Conservation (phyloP, 2,329 filamentous ascomycete species). For the Akanthomyces lecanii region DNA sequence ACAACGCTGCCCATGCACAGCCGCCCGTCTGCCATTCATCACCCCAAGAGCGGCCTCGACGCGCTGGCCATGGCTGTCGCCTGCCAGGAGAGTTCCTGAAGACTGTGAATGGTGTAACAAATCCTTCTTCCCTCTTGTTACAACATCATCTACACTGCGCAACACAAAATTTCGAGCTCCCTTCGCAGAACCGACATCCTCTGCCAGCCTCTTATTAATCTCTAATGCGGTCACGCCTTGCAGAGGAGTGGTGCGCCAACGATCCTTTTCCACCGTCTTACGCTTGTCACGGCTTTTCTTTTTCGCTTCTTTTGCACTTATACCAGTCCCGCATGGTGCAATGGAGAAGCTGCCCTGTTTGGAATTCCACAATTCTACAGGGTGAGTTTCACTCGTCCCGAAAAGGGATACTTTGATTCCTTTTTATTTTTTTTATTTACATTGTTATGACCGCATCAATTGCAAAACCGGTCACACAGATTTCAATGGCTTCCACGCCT, state of each 20-base stretch:
- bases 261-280: neutral
- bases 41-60: slow-evolving; percentile 51
- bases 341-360: neutral
- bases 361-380: neutral
- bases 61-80: slow-evolving; percentile 52
- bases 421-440: neutral
- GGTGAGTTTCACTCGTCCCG: neutral
- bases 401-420: slow-evolving; percentile 4
- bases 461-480: slow-evolving; percentile 6
- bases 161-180: neutral
- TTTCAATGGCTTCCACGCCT: neutral
- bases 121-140: neutral
- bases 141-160: neutral
- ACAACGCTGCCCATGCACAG: slow-evolving; percentile 42
- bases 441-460: slow-evolving; percentile 9
- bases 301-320: neutral
- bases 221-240: slow-evolving; percentile 6
- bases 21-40: slow-evolving; percentile 39
- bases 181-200: slow-evolving; percentile 10
- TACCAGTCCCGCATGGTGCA: slow-evolving; percentile 6
- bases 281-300: neutral
- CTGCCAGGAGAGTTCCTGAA: slow-evolving; percentile 40
- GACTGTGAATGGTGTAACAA: neutral
- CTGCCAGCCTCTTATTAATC: slow-evolving; percentile 11
- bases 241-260: neutral